phyloP scores from a whole-genome alignment of 352 stramenopile species.

The Globisporangium echinulatum region DNA sequence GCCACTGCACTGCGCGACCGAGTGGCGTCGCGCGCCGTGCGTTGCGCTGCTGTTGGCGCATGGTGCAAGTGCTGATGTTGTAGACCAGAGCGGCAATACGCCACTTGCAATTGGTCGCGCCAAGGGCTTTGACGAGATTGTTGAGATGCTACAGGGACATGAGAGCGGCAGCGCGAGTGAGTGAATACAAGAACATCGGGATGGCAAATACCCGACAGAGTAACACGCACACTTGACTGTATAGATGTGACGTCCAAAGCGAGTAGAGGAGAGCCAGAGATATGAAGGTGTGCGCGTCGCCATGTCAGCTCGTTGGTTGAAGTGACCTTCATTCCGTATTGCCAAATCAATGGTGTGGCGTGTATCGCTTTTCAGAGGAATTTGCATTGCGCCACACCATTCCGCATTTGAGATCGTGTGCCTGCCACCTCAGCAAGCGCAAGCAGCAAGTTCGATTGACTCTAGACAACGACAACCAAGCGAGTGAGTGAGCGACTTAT shows the following conservation, averaged over 20 bases:
- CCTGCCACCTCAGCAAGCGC: neutral
- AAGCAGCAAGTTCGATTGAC: neutral
- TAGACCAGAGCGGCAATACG: slow-evolving; percentile 42
- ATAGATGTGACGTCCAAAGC: no score
- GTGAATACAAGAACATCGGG: no score
- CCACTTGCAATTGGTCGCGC: slow-evolving; percentile 27
- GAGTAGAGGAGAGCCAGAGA: no score
- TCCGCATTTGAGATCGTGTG: neutral
- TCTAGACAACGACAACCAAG: no score
- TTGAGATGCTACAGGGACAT: neutral
- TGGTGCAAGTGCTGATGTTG: slow-evolving; percentile 18
- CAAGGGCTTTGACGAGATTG: slow-evolving; percentile 16
- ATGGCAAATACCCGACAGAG: no score
- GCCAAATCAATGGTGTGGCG: no score
- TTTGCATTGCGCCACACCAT: neutral
- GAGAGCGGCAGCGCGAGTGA: no score
- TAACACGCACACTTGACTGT: no score
- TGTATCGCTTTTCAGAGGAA: neutral
- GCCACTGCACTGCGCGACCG: slow-evolving; percentile 66
- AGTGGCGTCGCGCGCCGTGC: slow-evolving; percentile 63
- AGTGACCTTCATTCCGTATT: no score
- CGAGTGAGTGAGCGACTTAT: neutral
- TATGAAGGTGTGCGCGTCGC: no score
- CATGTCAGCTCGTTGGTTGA: no score
- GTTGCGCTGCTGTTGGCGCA: slow-evolving; percentile 44